These are phyloP conservation scores for Coniferiporia weirii DNA, from an alignment of 1,284 basidiomycete genomes.

Conservation along the genomic window DNA sequence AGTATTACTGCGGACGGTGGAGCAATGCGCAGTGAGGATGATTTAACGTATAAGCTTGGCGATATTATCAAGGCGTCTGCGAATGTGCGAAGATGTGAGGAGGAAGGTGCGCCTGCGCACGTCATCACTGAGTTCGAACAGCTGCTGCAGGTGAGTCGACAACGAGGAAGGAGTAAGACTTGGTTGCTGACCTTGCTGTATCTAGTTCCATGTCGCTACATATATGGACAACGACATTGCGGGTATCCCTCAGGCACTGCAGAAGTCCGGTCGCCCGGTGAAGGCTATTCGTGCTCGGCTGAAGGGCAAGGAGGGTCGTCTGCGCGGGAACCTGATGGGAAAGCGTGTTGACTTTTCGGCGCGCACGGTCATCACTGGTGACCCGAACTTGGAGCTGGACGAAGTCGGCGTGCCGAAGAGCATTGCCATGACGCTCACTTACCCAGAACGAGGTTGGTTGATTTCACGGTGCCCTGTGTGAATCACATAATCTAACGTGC, in stretches of 20 bases:
- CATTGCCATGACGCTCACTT: slow-evolving; percentile 98
- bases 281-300: slow-evolving; percentile 98
- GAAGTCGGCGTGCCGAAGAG: slow-evolving; percentile 97
- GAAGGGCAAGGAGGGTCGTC: slow-evolving; percentile 98
- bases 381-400: slow-evolving; percentile 95
- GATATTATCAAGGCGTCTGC: slow-evolving; percentile 97
- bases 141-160: slow-evolving; percentile 69
- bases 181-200: slow-evolving; percentile 12
- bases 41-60: slow-evolving; percentile 97
- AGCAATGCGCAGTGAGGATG: slow-evolving; percentile 94
- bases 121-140: slow-evolving; percentile 97
- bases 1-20: slow-evolving; percentile 97
- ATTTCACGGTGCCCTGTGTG: background rate
- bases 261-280: slow-evolving; percentile 96
- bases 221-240: slow-evolving; percentile 99
- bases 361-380: slow-evolving; percentile 98
- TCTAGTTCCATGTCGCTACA: slow-evolving; percentile 93
- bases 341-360: slow-evolving; percentile 99
- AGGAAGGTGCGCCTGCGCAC: slow-evolving; percentile 95
- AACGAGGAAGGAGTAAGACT: background rate
- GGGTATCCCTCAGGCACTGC: slow-evolving; percentile 94
- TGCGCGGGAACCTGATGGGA: slow-evolving; percentile 98
- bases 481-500: slow-evolving; percentile 10
- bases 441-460: slow-evolving; percentile 84
- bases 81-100: slow-evolving; percentile 88